Evolutionary conservation across 306 rosid species (phyloP).

Genomic region (Arachis hypogaea): DNA sequence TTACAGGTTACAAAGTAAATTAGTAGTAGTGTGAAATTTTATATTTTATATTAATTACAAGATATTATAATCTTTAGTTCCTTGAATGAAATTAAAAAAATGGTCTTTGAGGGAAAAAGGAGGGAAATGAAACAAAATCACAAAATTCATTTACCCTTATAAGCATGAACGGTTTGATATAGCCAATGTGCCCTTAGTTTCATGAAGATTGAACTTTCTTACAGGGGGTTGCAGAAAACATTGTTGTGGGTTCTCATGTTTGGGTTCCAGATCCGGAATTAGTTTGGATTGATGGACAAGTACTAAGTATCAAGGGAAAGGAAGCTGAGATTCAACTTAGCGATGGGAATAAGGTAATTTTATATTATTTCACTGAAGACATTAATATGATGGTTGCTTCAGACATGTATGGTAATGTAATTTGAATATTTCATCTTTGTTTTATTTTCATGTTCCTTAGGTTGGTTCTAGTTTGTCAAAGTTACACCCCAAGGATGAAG

Average conservation of each 20-base stretch:
- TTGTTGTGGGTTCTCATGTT: slow-evolving; percentile 77
- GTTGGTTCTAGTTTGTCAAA: slow-evolving; percentile 70
- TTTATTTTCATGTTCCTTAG: slow-evolving; percentile 48
- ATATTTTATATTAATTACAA: too few species aligned
- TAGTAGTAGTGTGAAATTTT: too few species aligned
- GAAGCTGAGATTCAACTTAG: slow-evolving; percentile 80
- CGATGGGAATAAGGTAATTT: slow-evolving; percentile 60
- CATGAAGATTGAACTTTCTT: slow-evolving; percentile 29
- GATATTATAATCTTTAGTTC: too few species aligned
- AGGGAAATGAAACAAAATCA: too few species aligned
- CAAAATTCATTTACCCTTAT: background rate
- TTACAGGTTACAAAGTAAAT: too few species aligned
- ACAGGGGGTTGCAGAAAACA: slow-evolving; percentile 72
- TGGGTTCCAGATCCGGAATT: slow-evolving; percentile 79
- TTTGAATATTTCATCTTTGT: slow-evolving; percentile 21
- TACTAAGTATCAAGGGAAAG: slow-evolving; percentile 67
- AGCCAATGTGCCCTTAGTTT: background rate
- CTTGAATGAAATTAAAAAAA: too few species aligned
- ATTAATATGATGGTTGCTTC: slow-evolving; percentile 1
- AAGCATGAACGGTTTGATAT: background rate
- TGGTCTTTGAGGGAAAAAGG: background rate
- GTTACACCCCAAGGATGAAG: slow-evolving; percentile 73
- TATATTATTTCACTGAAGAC: background rate
- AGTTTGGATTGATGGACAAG: slow-evolving; percentile 85
- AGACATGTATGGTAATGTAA: slow-evolving; percentile 23